Conservation (phyloP, 148 eudicot genomes). For the Oxyria digyna region DNA sequence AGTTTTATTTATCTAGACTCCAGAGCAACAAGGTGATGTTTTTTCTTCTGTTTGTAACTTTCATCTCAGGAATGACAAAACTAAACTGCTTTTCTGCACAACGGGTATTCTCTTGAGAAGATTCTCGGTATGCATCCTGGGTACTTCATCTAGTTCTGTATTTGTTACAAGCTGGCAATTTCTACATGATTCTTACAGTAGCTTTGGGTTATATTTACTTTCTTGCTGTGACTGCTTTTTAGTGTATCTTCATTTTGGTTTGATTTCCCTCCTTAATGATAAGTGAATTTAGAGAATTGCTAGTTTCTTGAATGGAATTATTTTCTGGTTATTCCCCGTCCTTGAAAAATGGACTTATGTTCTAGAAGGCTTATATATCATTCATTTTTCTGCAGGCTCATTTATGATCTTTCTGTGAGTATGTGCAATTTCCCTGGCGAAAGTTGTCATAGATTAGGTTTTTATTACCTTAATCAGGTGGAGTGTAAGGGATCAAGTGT, state of each 20-base stretch:
- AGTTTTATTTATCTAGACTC: too few species aligned
- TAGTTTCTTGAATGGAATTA: neutral
- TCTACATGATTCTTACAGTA: neutral
- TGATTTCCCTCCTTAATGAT: neutral
- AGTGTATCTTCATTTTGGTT: neutral
- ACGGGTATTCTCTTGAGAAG: conserved; percentile 93
- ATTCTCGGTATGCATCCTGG: conserved; percentile 48
- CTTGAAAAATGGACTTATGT: neutral
- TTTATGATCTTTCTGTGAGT: neutral
- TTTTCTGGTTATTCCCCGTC: neutral
- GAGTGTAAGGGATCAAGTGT: neutral
- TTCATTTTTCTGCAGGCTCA: neutral
- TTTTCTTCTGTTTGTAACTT: conserved; percentile 1
- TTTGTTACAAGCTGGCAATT: neutral
- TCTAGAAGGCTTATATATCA: neutral
- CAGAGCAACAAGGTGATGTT: neutral
- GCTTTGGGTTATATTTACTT: neutral
- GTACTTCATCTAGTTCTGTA: neutral
- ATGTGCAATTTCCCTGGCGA: neutral
- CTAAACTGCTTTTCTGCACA: conserved; percentile 94
- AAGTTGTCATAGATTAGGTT: neutral
- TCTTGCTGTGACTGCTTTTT: neutral
- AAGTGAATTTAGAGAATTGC: neutral
- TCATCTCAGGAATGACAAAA: conserved; percentile 57
- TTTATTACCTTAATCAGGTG: neutral